Conservation (phyloP, 1,284 basidiomycete genomes). For the Flammula alnicola region DNA sequence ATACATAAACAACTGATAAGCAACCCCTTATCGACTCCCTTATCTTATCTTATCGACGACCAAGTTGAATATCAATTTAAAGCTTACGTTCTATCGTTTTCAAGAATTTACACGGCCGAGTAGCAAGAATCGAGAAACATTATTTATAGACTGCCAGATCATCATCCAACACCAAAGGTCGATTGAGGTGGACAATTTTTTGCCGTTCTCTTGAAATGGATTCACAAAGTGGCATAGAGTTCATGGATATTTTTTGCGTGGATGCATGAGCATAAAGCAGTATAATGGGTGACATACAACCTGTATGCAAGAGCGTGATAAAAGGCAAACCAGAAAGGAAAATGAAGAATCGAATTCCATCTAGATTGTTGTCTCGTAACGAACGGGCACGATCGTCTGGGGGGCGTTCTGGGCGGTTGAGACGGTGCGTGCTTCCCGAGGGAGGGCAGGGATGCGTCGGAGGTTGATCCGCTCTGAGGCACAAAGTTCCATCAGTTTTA, state of each 20-base stretch:
- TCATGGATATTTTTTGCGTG: slow-evolving; percentile 24
- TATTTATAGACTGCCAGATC: too few relatives aligned
- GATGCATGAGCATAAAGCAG: slow-evolving; percentile 27
- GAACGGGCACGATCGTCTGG: slow-evolving; percentile 91
- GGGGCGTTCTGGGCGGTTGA: slow-evolving; percentile 81
- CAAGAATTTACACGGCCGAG: too few relatives aligned
- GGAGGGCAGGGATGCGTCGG: slow-evolving; percentile 87
- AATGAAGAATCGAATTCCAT: slow-evolving; percentile 33
- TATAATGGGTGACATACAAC: slow-evolving; percentile 21
- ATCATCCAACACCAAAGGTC: too few relatives aligned
- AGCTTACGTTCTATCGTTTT: too few relatives aligned
- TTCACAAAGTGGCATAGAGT: slow-evolving; percentile 13
- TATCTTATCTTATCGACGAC: too few relatives aligned
- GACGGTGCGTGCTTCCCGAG: slow-evolving; percentile 83
- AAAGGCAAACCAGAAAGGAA: slow-evolving; percentile 11
- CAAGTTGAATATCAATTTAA: too few relatives aligned
- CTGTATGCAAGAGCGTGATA: slow-evolving; percentile 19
- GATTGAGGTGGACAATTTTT: too few relatives aligned
- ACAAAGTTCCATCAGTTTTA: slow-evolving; percentile 6
- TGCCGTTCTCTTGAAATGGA: neutral
- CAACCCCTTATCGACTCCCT: too few relatives aligned
- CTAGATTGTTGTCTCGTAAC: slow-evolving; percentile 89
- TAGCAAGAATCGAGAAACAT: too few relatives aligned
- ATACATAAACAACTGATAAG: too few relatives aligned
- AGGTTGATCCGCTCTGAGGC: slow-evolving; percentile 77